phyloP scores from a whole-genome alignment of 164 flowering plant genomes.

The Chimonanthus salicifolius region DNA sequence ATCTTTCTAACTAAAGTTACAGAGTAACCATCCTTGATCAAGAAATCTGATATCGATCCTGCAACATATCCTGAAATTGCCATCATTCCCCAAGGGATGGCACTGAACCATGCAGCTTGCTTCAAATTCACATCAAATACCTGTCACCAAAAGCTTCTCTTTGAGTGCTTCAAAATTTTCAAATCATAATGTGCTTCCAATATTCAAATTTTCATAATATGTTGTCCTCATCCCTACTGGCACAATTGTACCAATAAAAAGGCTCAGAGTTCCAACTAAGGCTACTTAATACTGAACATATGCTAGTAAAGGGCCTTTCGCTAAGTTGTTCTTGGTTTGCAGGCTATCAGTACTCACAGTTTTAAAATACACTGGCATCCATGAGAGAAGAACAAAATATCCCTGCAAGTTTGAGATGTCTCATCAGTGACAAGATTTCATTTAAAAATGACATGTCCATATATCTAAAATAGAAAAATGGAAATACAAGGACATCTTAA shows the following conservation, averaged over 20 bases:
- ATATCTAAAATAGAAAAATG: background rate
- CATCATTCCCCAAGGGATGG: slow-evolving; percentile 97
- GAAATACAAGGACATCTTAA: background rate
- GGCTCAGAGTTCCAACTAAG: background rate
- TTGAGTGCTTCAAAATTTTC: background rate
- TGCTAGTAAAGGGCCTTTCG: too few relatives aligned
- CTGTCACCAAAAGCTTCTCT: slow-evolving; percentile 24
- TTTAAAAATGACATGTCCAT: background rate
- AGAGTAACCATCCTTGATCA: slow-evolving; percentile 63
- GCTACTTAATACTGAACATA: background rate
- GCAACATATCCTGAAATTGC: slow-evolving; percentile 83
- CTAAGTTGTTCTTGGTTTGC: too few relatives aligned
- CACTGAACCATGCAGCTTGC: slow-evolving; percentile 99
- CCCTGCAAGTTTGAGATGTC: slow-evolving; percentile 47
- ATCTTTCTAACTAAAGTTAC: slow-evolving; percentile 69
- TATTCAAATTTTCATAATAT: background rate
- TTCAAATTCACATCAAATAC: slow-evolving; percentile 80
- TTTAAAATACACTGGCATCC: slow-evolving; percentile 99
- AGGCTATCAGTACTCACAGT: slow-evolving; percentile 45
- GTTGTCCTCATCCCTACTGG: background rate
- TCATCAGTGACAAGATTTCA: background rate
- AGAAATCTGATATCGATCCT: slow-evolving; percentile 59
- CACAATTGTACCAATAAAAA: background rate
- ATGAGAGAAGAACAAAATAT: slow-evolving; percentile 91
- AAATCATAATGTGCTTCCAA: background rate